Percentiles rank a stretch among this genome's conserved stretches.
Conservation (phyloP, 495 filamentous ascomycete genomes). For the Filosporella fistucella region DNA sequence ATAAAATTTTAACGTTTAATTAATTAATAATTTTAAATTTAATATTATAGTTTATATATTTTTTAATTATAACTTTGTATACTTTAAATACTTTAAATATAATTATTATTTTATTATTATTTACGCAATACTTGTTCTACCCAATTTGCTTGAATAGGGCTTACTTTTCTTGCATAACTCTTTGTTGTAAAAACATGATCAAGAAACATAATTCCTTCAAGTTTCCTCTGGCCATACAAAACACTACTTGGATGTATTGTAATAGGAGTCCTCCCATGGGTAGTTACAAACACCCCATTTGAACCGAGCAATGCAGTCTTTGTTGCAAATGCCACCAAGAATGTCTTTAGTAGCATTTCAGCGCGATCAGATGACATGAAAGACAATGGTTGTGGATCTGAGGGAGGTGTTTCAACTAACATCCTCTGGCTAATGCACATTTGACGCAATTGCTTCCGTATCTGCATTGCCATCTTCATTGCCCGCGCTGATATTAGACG, state of each 20-base stretch:
- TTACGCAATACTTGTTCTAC: conserved; percentile 32
- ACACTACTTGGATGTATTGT: conserved; percentile 87
- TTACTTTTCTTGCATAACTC: conserved; percentile 87
- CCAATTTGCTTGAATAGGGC: conserved; percentile 84
- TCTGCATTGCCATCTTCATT: conserved; percentile 68
- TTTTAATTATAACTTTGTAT: background rate
- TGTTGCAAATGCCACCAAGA: conserved; percentile 73
- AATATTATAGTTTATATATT: background rate
- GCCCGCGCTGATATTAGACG: conserved; percentile 77
- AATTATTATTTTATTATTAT: background rate
- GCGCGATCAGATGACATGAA: conserved; percentile 47
- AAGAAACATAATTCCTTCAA: conserved; percentile 92
- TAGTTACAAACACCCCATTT: conserved; percentile 81
- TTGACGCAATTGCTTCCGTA: conserved; percentile 79
- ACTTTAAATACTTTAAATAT: background rate
- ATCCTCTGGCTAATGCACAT: conserved; percentile 51
- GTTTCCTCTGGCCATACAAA: conserved; percentile 71
- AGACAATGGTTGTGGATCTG: conserved; percentile 44
- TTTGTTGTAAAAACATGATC: conserved; percentile 94
- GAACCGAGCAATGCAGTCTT: conserved; percentile 81
- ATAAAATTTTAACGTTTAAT: background rate
- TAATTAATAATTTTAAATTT: background rate
- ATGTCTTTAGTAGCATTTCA: conserved; percentile 65
- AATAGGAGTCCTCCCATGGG: conserved; percentile 78
- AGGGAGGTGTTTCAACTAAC: conserved; percentile 26